Conservation (phyloP, 331 rosid genomes). For the Acacia concinna region DNA sequence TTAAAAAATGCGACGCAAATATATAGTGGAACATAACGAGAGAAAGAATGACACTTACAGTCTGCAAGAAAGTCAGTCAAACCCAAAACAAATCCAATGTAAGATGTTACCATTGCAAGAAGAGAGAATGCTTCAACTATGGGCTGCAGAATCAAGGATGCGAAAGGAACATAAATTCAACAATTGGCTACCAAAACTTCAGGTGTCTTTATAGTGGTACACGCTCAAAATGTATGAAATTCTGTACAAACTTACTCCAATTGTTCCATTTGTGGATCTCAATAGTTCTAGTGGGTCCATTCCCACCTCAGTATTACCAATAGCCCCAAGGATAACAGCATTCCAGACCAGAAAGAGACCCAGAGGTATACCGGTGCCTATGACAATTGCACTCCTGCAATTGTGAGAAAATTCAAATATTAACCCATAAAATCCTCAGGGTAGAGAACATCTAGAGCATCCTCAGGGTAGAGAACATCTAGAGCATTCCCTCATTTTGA, state of each 20-base stretch:
- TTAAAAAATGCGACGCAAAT: background rate
- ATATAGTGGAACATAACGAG: background rate
- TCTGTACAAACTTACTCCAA: slow-evolving; percentile 54
- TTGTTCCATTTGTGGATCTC: slow-evolving; percentile 57
- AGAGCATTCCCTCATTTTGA: background rate
- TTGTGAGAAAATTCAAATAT: background rate
- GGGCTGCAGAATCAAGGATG: slow-evolving; percentile 55
- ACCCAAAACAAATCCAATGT: slow-evolving; percentile 80
- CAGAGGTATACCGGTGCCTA: slow-evolving; percentile 74
- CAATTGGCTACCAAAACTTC: background rate
- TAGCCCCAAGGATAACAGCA: slow-evolving; percentile 76
- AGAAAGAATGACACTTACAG: slow-evolving; percentile 45
- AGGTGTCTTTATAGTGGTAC: background rate
- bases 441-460: background rate
- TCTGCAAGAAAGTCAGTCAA: slow-evolving; percentile 73
- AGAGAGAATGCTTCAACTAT: slow-evolving; percentile 68
- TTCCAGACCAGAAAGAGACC: slow-evolving; percentile 72
- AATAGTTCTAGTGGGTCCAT: slow-evolving; percentile 66
- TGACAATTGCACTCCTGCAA: slow-evolving; percentile 68
- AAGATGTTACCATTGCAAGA: slow-evolving; percentile 62
- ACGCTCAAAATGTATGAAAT: background rate
- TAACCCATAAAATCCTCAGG: background rate
- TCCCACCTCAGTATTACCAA: slow-evolving; percentile 48
- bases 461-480: no score
- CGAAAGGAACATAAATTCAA: slow-evolving; percentile 7